Evolutionary conservation across 306 rosid species (phyloP), one percentile per base, ranked within the genome.

Genomic region (Arachis hypogaea): DNA sequence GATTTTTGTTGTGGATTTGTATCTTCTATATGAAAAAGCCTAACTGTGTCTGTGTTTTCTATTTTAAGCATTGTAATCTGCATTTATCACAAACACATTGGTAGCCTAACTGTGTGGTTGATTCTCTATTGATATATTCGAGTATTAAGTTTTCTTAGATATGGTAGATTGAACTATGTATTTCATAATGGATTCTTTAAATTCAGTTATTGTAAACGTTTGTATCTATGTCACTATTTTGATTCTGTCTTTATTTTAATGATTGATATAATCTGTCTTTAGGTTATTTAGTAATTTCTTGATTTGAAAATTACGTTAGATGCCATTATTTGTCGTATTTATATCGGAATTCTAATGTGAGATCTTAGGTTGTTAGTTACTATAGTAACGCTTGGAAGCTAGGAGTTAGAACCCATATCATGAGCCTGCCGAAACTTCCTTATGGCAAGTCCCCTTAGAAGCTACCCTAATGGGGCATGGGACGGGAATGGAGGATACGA

Each of bases 151-250:
- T 63, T 72, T 59, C 14, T 52, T 64, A 18, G 69, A 42, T 69
- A 50, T 71, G 74, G 8, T 68, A 14, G 71, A 69, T 64, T 78
- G 62, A 64, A 43, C 56, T 44, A 68, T 68, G 18, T 29, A 59
- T 44, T 69, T 36, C 71, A 7, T 18, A 18, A 18, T 11, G 30
- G 55, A 71, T 59, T 54, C 61, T 40, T 36, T 29, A 46, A 5
- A 65, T 49, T 40, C 5, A 5, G 57, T 43, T 73, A 11, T 50
- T 59, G 40, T 64, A 41, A 40, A 11, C 33, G 42, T 72, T 59
- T 22, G 36, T 29, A 41, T 7, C 16, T 14, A 40, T 41, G 38
- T 72, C 52, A 42, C 40, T 22, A 8, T 40, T 49, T 68, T 68
- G 62, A 49, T 44, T 42, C 65, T 9, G 36, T 5, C 43, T 55